Evolutionary conservation across 352 stramenopile species (phyloP).

Genomic region (Phytophthora tubulina): DNA sequence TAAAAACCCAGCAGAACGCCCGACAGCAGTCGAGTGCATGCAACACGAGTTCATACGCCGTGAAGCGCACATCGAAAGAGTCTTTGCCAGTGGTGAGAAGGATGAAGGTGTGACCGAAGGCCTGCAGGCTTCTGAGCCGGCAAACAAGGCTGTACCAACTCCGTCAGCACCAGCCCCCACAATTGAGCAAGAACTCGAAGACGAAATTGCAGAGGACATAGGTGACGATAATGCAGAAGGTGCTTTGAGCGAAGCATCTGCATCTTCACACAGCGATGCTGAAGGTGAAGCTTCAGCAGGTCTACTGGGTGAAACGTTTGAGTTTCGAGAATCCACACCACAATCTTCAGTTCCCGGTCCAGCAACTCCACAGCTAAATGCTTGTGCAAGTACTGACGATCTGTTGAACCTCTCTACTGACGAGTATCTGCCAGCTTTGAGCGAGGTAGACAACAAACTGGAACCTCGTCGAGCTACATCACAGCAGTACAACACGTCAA

Average conservation of each 20-base stretch:
- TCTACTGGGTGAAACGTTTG: slow-evolving; percentile 32
- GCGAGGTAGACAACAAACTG: slow-evolving; percentile 7
- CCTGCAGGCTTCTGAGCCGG: neutral
- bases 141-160: slow-evolving; percentile 3
- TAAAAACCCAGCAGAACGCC: slow-evolving; percentile 75
- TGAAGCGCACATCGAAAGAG: slow-evolving; percentile 48
- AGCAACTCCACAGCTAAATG: slow-evolving; percentile 1
- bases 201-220: slow-evolving; percentile 57
- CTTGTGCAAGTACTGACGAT: slow-evolving; percentile 32
- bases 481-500: slow-evolving; percentile 29
- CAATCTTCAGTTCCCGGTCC: neutral
- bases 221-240: slow-evolving; percentile 5
- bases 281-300: slow-evolving; percentile 34
- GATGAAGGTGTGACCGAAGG: slow-evolving; percentile 5
- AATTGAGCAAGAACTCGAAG: slow-evolving; percentile 38
- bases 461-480: slow-evolving; percentile 3
- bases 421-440: slow-evolving; percentile 14
- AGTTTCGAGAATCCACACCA: slow-evolving; percentile 21
- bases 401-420: slow-evolving; percentile 48
- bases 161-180: slow-evolving; percentile 3
- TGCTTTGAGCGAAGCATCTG: slow-evolving; percentile 26
- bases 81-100: slow-evolving; percentile 39
- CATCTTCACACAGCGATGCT: slow-evolving; percentile 22
- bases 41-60: slow-evolving; percentile 89
- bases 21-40: slow-evolving; percentile 90